Conservation (phyloP, 2,329 filamentous ascomycete genomes). For the Myriosclerotinia curreyana region DNA sequence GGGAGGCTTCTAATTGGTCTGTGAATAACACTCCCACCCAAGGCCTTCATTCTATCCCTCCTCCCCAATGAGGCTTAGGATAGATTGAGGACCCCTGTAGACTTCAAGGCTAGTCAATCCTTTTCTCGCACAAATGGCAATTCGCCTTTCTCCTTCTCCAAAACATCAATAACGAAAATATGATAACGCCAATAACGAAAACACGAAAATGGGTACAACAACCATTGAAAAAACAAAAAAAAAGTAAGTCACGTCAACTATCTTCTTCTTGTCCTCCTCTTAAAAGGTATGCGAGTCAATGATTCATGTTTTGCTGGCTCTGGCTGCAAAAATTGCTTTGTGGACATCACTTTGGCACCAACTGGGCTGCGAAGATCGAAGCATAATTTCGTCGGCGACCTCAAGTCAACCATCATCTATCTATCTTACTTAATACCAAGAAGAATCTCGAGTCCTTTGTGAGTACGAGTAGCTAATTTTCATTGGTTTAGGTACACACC, state of each 20-base stretch:
- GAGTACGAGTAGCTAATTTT: background rate
- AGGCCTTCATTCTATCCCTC: background rate
- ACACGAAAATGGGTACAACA: background rate
- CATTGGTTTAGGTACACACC: background rate
- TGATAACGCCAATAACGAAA: background rate
- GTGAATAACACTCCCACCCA: background rate
- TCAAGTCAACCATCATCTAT: background rate
- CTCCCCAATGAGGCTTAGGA: background rate
- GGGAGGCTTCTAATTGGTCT: background rate
- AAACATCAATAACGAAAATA: background rate
- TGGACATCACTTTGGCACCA: background rate
- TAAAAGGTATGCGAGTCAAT: background rate
- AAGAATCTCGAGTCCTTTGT: too few species aligned
- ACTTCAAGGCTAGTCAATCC: too few species aligned
- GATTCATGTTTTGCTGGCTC: background rate
- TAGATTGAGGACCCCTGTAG: background rate
- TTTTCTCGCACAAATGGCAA: background rate
- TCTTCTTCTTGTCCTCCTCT: background rate
- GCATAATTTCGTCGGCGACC: background rate
- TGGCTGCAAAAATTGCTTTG: background rate
- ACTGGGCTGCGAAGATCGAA: background rate
- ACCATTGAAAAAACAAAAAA: background rate
- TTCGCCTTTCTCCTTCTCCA: background rate
- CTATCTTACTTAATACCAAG: background rate
- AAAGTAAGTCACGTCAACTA: background rate